phyloP scores from a whole-genome alignment of 345 rosid genomes.

The Citrus sp. region DNA sequence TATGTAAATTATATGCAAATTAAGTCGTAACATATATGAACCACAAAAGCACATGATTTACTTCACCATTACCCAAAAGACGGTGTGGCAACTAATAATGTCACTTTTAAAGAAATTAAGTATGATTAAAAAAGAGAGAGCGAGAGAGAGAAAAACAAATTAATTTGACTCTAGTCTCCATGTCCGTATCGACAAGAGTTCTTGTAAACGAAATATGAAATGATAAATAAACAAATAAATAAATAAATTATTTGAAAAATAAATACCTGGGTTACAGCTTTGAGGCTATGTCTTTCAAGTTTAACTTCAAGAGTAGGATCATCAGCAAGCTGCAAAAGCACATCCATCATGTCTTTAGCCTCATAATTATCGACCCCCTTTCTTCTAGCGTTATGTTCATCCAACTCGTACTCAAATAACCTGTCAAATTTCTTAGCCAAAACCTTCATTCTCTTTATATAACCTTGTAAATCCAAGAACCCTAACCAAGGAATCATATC shows the following conservation, averaged over 20 bases:
- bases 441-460: constrained; percentile 60
- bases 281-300: constrained; percentile 59
- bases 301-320: constrained; percentile 21
- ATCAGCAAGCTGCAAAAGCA: constrained; percentile 54
- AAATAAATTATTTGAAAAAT: too few species aligned
- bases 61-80: too few species aligned
- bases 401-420: constrained; percentile 58
- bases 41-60: too few species aligned
- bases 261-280: constrained; percentile 49
- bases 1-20: too few species aligned
- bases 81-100: too few species aligned
- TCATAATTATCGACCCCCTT: constrained; percentile 29
- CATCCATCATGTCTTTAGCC: constrained; percentile 65
- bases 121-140: too few species aligned
- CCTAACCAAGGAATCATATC: constrained; percentile 64
- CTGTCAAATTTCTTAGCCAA: constrained; percentile 52
- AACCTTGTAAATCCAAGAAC: constrained; percentile 61
- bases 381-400: constrained; percentile 46
- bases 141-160: too few species aligned
- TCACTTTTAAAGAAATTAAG: too few species aligned
- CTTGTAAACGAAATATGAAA: background rate
- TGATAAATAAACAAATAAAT: too few species aligned
- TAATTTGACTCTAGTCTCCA: too few species aligned
- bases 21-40: too few species aligned
- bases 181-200: background rate